Percentiles rank a stretch among this genome's conserved stretches.
Evolutionary conservation across 371 early-diverging fungal genomes (phyloP).

Genomic region (Mucor mucedo): DNA sequence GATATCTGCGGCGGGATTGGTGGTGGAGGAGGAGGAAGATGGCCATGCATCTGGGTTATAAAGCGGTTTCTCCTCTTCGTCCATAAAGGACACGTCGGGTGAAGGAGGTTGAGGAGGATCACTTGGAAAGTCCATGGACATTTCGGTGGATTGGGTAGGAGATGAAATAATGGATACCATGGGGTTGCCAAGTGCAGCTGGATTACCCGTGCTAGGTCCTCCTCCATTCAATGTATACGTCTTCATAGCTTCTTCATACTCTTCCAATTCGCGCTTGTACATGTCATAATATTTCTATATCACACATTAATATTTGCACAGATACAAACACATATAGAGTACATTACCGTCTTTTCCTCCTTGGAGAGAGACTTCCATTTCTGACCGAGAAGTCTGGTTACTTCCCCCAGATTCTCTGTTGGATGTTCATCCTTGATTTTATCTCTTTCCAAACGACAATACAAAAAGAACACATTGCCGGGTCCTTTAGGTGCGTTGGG

Average conservation of each 20-base stretch:
- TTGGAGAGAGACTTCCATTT: conserved; percentile 57
- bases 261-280: conserved; percentile 55
- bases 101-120: conserved; percentile 15
- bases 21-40: too few relatives aligned
- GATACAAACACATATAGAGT: too few relatives aligned
- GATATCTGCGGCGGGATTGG: too few relatives aligned
- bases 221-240: conserved; percentile 31
- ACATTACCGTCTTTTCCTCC: conserved; percentile 57
- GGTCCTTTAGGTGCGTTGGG: conserved; percentile 75
- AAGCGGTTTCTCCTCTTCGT: conserved; percentile 14
- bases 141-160: conserved; percentile 30
- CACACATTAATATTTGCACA: too few relatives aligned
- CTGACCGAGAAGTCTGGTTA: conserved; percentile 55
- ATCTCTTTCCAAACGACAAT: conserved; percentile 62
- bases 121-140: conserved; percentile 29
- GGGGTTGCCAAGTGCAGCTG: conserved; percentile 1
- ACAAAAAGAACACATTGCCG: conserved; percentile 71
- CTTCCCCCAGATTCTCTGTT: conserved; percentile 54
- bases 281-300: conserved; percentile 57
- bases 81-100: conserved; percentile 15
- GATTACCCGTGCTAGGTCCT: not conserved
- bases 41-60: not conserved
- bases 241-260: conserved; percentile 58
- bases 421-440: conserved; percentile 63
- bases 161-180: conserved; percentile 25